phyloP scores from a whole-genome alignment of 176 grass and related monocot genomes.

The barley (Hordeum vulgare) region DNA sequence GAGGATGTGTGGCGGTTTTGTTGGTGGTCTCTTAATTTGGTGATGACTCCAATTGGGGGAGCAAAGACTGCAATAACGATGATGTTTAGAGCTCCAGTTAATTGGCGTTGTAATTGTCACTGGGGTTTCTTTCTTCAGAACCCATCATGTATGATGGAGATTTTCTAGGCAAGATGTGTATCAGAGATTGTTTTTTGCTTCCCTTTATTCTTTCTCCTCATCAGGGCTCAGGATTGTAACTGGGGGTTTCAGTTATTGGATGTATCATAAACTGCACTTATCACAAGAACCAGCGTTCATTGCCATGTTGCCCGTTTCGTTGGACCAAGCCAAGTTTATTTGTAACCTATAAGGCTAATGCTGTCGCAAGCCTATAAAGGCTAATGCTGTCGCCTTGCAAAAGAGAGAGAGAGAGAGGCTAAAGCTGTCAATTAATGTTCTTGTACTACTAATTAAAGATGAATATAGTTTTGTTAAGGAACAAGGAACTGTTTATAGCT shows the following conservation, averaged over 20 bases:
- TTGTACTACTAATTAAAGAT: no score
- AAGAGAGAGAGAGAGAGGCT: no score
- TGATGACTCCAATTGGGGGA: background rate
- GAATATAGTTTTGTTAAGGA: no score
- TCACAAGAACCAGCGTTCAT: background rate
- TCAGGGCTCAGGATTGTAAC: background rate
- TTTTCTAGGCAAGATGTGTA: background rate
- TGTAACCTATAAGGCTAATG: background rate
- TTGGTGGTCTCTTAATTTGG: constrained; percentile 6
- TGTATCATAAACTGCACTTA: background rate
- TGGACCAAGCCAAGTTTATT: background rate
- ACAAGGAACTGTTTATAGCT: no score
- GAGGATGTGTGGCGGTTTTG: constrained; percentile 11
- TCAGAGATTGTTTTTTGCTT: no score
- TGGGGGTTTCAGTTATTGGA: background rate
- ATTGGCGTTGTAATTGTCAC: background rate
- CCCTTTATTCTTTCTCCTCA: background rate
- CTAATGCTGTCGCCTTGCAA: no score
- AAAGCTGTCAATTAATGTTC: no score
- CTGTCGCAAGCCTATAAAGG: no score
- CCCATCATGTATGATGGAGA: background rate
- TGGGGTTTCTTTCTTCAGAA: background rate
- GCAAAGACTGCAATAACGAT: constrained; percentile 18
- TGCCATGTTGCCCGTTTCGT: background rate
- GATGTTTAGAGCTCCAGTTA: background rate